Conservation (phyloP, 305 asterid genomes). For the Caryopteris hybrid region DNA sequence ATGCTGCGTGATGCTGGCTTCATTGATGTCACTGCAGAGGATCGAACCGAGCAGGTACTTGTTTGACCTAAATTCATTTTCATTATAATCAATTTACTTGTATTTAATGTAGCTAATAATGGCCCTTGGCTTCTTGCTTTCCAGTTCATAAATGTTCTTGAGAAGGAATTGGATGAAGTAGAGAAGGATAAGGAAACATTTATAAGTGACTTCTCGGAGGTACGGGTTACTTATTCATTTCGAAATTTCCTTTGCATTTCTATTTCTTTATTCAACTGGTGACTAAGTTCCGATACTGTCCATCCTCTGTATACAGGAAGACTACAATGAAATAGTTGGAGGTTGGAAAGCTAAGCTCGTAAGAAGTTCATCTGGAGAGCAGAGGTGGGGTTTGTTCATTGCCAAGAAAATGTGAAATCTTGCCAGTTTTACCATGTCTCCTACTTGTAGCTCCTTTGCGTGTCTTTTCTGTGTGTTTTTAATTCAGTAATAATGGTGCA, state of each 20-base stretch:
- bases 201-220: slow-evolving; percentile 79
- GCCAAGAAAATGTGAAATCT: slow-evolving; percentile 56
- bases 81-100: background rate
- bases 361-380: slow-evolving; percentile 86
- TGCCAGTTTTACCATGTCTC: background rate
- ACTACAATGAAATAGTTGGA: slow-evolving; percentile 83
- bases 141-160: slow-evolving; percentile 76
- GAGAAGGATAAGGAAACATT: slow-evolving; percentile 77
- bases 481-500: background rate
- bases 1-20: slow-evolving; percentile 95
- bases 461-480: background rate
- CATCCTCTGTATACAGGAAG: slow-evolving; percentile 44
- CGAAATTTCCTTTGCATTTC: background rate
- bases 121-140: slow-evolving; percentile 16
- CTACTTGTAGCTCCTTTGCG: background rate
- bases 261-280: background rate
- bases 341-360: slow-evolving; percentile 90
- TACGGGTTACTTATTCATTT: slow-evolving; percentile 16
- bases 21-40: slow-evolving; percentile 78
- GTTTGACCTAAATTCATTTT: background rate
- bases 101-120: background rate
- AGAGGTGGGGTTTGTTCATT: slow-evolving; percentile 92
- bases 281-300: background rate
- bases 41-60: slow-evolving; percentile 83
- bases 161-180: slow-evolving; percentile 64